Evolutionary conservation across 2,329 filamentous ascomycete species (phyloP), one percentile per base, ranked within the genome.

Genomic region (Aspergillus persii): DNA sequence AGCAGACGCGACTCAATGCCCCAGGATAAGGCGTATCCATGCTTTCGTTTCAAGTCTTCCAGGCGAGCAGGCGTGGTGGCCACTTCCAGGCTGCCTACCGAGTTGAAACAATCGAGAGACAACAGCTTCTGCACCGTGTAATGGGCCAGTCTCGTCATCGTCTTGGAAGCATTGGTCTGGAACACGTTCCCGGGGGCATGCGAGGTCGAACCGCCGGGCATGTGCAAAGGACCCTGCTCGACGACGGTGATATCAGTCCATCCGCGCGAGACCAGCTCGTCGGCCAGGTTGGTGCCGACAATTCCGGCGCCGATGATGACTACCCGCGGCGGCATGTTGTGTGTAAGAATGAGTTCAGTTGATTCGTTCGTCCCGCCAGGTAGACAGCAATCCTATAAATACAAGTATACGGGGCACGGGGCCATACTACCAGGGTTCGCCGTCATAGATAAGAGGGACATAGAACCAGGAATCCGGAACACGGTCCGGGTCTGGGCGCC

Each of bases 141-240:
- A 50, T 79, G 79, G 2, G 86, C 86, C 54, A 88, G 80, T 3
- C 77, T 70, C 4, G 81, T 85, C 83, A 88, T 72, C 4, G 71
- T 72, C 53, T 73, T 74, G 0, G 68, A 72, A 0, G 68, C 60
- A 3, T 83, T 87, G 7, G 84, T 87, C 68, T 88, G 85, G 65
- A 87, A 88, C 0, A 88, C 85, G 3, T 88, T 78, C 0, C 86
- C 86, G 0, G 86, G 86, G 4, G 86, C 86, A 63, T 88, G 86
- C 6, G 85, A 88, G 6, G 86, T 88, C 30, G 86, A 88, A 49
- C 86, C 86, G 29, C 86, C 86, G 0, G 86, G 86, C 80, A 88
- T 83, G 59, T 78, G 74, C 63, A 88, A 70, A 2, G 86, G 86
- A 0, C 86, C 86, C 70, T 88, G 86, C 63, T 88, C 86, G 62